These are phyloP conservation scores for Geoglossum cookeanum DNA, from an alignment of 2,329 filamentous ascomycete species.

Conservation along the genomic window DNA sequence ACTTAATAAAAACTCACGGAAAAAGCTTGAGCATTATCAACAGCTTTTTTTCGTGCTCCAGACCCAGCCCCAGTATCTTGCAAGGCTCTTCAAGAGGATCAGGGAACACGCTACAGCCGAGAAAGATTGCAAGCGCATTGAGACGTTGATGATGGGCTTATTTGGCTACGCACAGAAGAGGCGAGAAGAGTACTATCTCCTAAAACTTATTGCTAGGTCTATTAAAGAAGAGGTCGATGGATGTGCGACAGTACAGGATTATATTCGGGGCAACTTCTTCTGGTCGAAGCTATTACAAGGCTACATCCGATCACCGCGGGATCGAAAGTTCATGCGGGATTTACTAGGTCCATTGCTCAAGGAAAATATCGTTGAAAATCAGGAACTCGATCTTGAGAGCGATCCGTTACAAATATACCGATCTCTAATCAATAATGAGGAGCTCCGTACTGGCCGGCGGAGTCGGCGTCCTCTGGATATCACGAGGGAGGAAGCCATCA, in stretches of 20 bases:
- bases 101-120: slow-evolving; percentile 71
- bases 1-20: slow-evolving; percentile 86
- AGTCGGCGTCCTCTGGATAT: slow-evolving; percentile 70
- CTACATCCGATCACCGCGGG: slow-evolving; percentile 78
- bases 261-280: slow-evolving; percentile 76
- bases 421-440: slow-evolving; percentile 90
- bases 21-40: slow-evolving; percentile 92
- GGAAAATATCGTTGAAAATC: slow-evolving; percentile 84
- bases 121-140: slow-evolving; percentile 81
- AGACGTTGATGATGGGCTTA: slow-evolving; percentile 85
- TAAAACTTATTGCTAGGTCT: slow-evolving; percentile 70
- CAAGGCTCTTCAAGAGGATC: slow-evolving; percentile 66
- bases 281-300: slow-evolving; percentile 73
- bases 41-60: slow-evolving; percentile 95
- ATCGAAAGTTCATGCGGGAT: slow-evolving; percentile 81
- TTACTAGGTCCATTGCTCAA: slow-evolving; percentile 69
- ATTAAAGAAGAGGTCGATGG: slow-evolving; percentile 71
- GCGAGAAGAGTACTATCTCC: slow-evolving; percentile 86
- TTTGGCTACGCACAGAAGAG: slow-evolving; percentile 96
- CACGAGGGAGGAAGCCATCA: slow-evolving; percentile 81
- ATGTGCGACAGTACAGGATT: slow-evolving; percentile 59
- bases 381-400: slow-evolving; percentile 79
- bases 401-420: slow-evolving; percentile 96
- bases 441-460: slow-evolving; percentile 72
- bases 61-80: slow-evolving; percentile 88